phyloP scores from a whole-genome alignment of 116 monocot genomes.

The Trichopus zeylanicus region DNA sequence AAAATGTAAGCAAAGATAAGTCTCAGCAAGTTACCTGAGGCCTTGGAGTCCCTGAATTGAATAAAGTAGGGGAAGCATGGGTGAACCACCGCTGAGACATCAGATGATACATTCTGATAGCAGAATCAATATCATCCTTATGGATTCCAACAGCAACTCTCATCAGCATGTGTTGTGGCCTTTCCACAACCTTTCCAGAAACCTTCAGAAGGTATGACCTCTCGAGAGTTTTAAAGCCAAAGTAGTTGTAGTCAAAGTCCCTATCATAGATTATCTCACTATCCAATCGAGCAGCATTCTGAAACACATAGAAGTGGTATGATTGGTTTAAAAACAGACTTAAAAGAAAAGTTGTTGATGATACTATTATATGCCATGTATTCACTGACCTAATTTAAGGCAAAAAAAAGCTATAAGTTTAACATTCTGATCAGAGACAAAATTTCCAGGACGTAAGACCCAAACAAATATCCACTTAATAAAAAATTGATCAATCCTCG shows the following conservation, averaged over 20 bases:
- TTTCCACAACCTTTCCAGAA: slow-evolving; percentile 75
- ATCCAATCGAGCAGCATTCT: slow-evolving; percentile 85
- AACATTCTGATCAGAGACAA: too few relatives aligned
- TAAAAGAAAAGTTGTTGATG: not conserved
- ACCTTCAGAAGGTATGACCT: slow-evolving; percentile 93
- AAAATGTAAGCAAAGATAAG: not conserved
- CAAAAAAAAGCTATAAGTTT: too few relatives aligned
- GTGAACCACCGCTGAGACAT: slow-evolving; percentile 99
- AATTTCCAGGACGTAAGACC: too few relatives aligned
- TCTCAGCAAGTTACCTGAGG: slow-evolving; percentile 47
- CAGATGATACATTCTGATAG: slow-evolving; percentile 74
- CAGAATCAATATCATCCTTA: slow-evolving; percentile 80
- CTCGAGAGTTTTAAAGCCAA: slow-evolving; percentile 97
- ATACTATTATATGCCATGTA: too few relatives aligned
- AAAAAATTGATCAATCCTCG: too few relatives aligned
- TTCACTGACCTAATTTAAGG: too few relatives aligned
- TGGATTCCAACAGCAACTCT: slow-evolving; percentile 95
- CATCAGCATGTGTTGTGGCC: slow-evolving; percentile 99
- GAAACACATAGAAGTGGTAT: slow-evolving; percentile 9
- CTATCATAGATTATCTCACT: slow-evolving; percentile 99
- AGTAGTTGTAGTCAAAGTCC: slow-evolving; percentile 98
- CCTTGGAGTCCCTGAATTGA: slow-evolving; percentile 90
- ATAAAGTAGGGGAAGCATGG: slow-evolving; percentile 93
- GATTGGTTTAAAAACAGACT: not conserved
- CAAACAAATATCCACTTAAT: too few relatives aligned